Evolutionary conservation across 164 flowering plant genomes (phyloP), one percentile per base, ranked within the genome.

Genomic region (Vitis rotundifolia): DNA sequence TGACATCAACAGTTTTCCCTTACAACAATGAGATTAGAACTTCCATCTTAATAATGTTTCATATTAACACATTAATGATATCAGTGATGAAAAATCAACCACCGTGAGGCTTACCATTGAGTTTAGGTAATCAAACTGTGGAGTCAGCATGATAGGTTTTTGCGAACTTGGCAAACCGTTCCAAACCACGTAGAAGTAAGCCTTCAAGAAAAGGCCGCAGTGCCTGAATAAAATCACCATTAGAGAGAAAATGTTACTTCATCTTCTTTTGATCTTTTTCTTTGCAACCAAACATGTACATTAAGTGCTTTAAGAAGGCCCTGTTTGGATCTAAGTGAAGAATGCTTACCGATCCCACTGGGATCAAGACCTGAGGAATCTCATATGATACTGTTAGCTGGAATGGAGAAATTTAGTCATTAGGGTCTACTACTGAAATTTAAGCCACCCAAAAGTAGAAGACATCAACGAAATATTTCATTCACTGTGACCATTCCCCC

Each of bases 301-400:
- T 37, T 37, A 37, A 37, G 44, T 37, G 44, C 2, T 37, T 37
- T 37, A 37, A 31, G 44, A 31, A 31, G 44, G 3, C 44, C 44
- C 44, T 31, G 44, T 31, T 31, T 31, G 5, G 5, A 31, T 31
- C 6, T 31, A 31, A 37, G 44, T 3, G 44, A 10, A 71, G 75
- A 67, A 70, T 16, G 72, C 97, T 86, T 85, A 94, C 99, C 0
- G 95, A 78, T 80, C 94, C 92, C 62, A 94, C 90, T 29, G 97
- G 99, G 64, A 61, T 49, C 50, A 92, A 60, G 59, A 92, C 67
- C 68, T 71, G 89, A 66, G 97, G 97, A 59, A 94, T 91, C 80
- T 94, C 97, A 71, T 94, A 94, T 16, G 99, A 91, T 67, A 91
- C 94, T 3, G 97, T 91, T 2, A 94, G 89, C 99, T 92, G 97